Evolutionary conservation across 805 yeast genomes (phyloP), one percentile per base, ranked within the genome.

Genomic region (Metschnikowia matae): DNA sequence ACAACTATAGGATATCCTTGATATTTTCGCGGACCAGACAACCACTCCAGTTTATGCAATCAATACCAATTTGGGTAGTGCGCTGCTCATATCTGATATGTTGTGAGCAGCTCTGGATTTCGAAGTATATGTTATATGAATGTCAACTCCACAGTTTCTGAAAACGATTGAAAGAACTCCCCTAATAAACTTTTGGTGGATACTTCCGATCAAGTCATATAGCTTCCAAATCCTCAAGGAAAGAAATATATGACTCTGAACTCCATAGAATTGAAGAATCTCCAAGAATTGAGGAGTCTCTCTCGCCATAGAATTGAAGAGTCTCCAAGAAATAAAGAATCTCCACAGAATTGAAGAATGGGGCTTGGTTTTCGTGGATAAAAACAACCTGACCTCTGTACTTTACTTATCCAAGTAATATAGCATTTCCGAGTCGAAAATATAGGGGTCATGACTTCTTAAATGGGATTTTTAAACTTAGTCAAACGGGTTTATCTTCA

Each of bases 51-150:
- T 21, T 21, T 21, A 21, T 21, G 23, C 7, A 21, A 21, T 21
- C 23, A 21, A 21, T 1, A 21, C 5, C 23, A 5, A 2, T 21
- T 5, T 21, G 7, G 23, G 23, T 21, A 21, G 23, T 21, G 23
- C 23, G 7, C 23, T 21, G 23, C 23, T 6, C 23, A 21, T 21
- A 21, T 21, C 5, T 21, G 23, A 5, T 21, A 21, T 21, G 23
- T 1, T 73, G 72, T 2, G 74, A 70, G 32, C 44, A 4, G 54
- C 47, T 5, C 46, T 62, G 6, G 62, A 57, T 6, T 63, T 68
- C 40, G 65, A 67, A 32, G 48, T 68, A n/a, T 52, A 63, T 20
- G 72, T 66, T 0, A 69, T 60, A 11, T 36, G 57, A 11, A 39
- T 13, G 48, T 48, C 11, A 34, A 33, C 6, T 46, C 43, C 6